A percentile compares a stretch with the other conserved stretches of the same genome.
Evolutionary conservation across 2,329 filamentous ascomycete species (phyloP).

Genomic region (Microcyclospora tardicrescens): DNA sequence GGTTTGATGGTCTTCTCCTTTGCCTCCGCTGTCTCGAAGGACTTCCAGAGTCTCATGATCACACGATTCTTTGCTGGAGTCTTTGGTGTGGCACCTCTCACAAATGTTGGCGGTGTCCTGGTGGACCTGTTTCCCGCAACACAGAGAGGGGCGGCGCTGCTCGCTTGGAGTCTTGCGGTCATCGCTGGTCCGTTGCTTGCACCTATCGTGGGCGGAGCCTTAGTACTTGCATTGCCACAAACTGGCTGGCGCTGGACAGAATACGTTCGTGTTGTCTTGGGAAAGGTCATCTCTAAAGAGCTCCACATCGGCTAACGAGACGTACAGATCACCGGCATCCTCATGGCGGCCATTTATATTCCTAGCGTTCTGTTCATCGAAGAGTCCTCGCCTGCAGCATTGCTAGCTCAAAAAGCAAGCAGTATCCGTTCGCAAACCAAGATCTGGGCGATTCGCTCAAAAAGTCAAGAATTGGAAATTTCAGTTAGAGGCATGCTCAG

Average conservation of each 20-base stretch:
- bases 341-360: too few species aligned
- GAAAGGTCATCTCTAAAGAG: conserved; percentile 44
- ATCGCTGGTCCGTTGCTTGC: conserved; percentile 43
- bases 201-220: conserved; percentile 43
- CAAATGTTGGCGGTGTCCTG: conserved; percentile 37
- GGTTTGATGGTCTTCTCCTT: too few species aligned
- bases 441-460: conserved; percentile 35
- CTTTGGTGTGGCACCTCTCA: conserved; percentile 36
- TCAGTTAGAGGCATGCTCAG: conserved; percentile 18
- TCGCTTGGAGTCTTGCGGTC: conserved; percentile 40
- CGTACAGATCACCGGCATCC: too few species aligned
- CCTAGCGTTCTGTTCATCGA: too few species aligned
- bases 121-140: conserved; percentile 42
- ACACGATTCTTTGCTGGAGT: conserved; percentile 45
- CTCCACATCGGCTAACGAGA: conserved; percentile 36
- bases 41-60: conserved; percentile 40
- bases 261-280: too few species aligned
- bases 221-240: too few species aligned
- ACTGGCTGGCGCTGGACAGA: too few species aligned
- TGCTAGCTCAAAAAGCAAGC: conserved; percentile 37
- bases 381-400: conserved; percentile 39
- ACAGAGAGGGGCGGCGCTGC: conserved; percentile 42
- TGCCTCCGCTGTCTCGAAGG: too few species aligned
- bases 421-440: conserved; percentile 36
- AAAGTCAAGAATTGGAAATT: conserved; percentile 31